Evolutionary conservation across 805 yeast genomes (phyloP), one percentile per base, ranked within the genome.

Genomic region (Sugiyamaella americana): DNA sequence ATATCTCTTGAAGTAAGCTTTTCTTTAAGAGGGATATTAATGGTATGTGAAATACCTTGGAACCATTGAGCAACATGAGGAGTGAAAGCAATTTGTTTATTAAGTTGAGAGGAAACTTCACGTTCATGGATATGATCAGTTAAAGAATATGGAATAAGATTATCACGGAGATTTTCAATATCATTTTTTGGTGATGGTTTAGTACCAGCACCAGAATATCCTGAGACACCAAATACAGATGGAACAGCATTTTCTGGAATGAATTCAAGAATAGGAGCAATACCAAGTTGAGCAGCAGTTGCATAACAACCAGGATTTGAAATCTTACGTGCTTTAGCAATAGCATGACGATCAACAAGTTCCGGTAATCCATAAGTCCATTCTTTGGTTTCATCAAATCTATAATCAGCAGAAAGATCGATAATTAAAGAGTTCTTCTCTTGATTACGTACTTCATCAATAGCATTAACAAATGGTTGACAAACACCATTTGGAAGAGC

Each of bases 31-130:
- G 98, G 98, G 50, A 93, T 84, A 37, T 87, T 81, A 46, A 93
- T 82, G 18, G 99, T 91, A 60, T 85, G 85, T 1, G 96, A 76
- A 56, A 93, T 93, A 58, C 99, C 99, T 70, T 94, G 98, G 80
- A 93, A 93, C 98, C 98, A 93, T 65, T 84, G 94, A 2, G 97
- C 98, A 50, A 93, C 99, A 61, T 93, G 99, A 18, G 99, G 98
- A 54, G 85, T 79, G 66, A 93, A 93, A 3, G 95, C 91, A 42
- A 93, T 87, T 29, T 79, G 76, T 37, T 70, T 68, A 2, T 94
- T 95, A 51, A 93, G 72, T 56, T 84, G 89, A 13, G 74, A 61
- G 37, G 96, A 85, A 51, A 94, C 84, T 69, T 93, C 99, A 52
- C 82, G 79, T 73, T 93, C 99, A 65, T 93, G 99, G 50, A 93